Evolutionary conservation across 139 green algal genomes (phyloP).

Genomic region (Yamagishiella unicocca): DNA sequence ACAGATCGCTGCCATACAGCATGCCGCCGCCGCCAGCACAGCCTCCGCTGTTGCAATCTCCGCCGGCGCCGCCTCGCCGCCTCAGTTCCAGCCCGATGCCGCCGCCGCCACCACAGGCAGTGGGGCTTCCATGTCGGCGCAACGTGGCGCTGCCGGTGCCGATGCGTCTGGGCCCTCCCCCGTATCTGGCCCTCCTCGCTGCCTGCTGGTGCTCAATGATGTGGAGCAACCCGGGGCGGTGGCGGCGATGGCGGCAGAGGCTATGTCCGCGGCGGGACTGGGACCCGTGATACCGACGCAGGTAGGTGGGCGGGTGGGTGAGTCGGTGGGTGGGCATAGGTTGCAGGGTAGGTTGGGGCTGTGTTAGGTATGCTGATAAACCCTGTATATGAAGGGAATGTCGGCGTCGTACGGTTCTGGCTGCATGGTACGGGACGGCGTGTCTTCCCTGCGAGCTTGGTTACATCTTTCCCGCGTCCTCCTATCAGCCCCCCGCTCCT

Average conservation of each 20-base stretch:
- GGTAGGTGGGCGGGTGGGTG: background rate
- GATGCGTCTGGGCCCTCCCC: too few species aligned
- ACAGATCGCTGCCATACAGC: conserved; percentile 8
- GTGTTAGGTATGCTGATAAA: too few species aligned
- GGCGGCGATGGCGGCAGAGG: background rate
- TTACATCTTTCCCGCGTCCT: background rate
- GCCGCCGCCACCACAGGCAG: background rate
- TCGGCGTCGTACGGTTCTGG: background rate
- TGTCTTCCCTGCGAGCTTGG: background rate
- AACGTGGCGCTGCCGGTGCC: too few species aligned
- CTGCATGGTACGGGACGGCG: background rate
- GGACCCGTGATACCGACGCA: background rate
- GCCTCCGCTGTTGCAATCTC: background rate
- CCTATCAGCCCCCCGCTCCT: background rate
- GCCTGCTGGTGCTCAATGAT: conserved; percentile 9
- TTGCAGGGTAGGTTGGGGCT: background rate
- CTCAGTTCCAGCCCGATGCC: background rate
- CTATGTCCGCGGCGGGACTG: conserved; percentile 9
- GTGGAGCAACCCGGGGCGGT: background rate
- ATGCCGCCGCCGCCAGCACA: background rate
- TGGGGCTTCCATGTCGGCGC: too few species aligned
- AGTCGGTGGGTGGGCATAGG: background rate
- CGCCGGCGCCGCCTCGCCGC: background rate
- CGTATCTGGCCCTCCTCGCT: too few species aligned
- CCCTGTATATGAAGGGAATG: too few species aligned